Conservation (phyloP, 176 grass and related monocot species). For the Carex pumila region DNA sequence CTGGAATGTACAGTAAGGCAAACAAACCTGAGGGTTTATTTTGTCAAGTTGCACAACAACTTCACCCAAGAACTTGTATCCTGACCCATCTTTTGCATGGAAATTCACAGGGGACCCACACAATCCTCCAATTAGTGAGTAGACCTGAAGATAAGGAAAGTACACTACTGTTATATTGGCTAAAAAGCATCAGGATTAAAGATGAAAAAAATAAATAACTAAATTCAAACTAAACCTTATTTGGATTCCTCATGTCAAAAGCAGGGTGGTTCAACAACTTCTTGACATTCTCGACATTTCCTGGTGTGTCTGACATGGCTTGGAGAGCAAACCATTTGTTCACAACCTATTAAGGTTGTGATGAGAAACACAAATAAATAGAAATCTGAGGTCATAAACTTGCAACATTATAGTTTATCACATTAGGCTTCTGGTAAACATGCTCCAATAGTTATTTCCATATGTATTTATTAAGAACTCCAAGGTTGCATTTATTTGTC, state of each 20-base stretch:
- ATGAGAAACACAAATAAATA: not conserved
- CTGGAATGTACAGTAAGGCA: not conserved
- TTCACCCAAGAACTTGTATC: constrained; percentile 93
- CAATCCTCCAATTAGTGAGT: constrained; percentile 87
- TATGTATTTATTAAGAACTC: too few relatives aligned
- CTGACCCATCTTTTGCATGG: constrained; percentile 95
- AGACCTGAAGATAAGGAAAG: constrained; percentile 39
- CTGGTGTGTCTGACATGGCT: constrained; percentile 87
- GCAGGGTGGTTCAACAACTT: constrained; percentile 75
- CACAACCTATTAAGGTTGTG: constrained; percentile 56
- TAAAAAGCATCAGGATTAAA: not conserved
- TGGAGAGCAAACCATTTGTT: constrained; percentile 99
- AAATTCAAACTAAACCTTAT: constrained; percentile 51
- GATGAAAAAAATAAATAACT: not conserved
- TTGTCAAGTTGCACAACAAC: constrained; percentile 89
- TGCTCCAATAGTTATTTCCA: not conserved
- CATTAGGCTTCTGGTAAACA: not conserved
- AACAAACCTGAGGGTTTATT: constrained; percentile 88
- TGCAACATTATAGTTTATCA: not conserved
- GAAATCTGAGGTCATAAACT: not conserved
- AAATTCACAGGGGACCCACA: constrained; percentile 88
- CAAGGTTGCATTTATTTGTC: too few relatives aligned
- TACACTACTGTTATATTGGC: not conserved
- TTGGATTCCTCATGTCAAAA: constrained; percentile 86
- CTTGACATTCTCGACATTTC: constrained; percentile 68